phyloP scores from a whole-genome alignment of 139 green algal species.

The Spirogloea muscicola region DNA sequence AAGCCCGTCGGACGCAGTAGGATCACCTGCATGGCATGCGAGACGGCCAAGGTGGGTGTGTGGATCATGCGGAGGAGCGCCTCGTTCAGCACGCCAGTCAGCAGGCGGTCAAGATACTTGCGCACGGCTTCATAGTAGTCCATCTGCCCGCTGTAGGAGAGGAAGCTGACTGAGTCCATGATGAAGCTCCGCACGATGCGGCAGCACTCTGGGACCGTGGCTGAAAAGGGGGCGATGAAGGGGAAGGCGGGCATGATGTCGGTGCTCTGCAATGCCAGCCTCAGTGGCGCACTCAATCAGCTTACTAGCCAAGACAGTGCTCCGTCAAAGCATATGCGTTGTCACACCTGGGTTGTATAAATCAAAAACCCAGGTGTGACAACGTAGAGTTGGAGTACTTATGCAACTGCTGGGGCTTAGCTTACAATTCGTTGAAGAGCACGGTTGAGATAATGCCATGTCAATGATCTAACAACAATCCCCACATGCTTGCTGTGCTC shows the following conservation, averaged over 20 bases:
- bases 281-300: too few relatives aligned
- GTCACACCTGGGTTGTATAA: too few relatives aligned
- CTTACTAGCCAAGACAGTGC: too few relatives aligned
- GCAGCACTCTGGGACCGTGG: conserved; percentile 31
- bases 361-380: background rate
- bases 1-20: too few relatives aligned
- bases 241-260: conserved; percentile 42
- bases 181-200: conserved; percentile 48
- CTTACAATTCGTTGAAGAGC: background rate
- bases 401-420: background rate
- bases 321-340: background rate
- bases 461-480: background rate
- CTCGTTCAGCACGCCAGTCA: conserved; percentile 38
- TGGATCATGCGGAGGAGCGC: conserved; percentile 41
- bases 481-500: too few relatives aligned
- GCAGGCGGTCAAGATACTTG: conserved; percentile 37
- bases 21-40: conserved; percentile 38
- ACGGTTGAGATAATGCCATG: background rate
- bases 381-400: background rate
- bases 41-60: conserved; percentile 24
- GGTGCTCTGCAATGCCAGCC: background rate
- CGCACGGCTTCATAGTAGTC: conserved; percentile 41
- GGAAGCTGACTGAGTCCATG: conserved; percentile 30
- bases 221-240: conserved; percentile 43
- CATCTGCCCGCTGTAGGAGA: conserved; percentile 38